Evolutionary conservation across 805 yeast species (phyloP).

Genomic region (Wickerhamiella brachini): DNA sequence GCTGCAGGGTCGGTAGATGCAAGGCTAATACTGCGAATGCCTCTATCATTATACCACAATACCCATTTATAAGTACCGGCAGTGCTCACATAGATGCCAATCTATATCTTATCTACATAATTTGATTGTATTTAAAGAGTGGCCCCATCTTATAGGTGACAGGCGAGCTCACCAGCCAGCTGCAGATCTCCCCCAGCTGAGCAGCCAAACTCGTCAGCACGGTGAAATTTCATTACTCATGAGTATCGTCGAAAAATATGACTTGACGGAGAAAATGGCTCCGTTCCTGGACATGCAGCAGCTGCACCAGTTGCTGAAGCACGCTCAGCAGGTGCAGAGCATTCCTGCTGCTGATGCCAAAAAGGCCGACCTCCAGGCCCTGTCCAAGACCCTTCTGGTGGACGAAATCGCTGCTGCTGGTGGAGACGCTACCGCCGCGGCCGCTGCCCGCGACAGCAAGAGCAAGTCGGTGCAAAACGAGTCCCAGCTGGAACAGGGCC

Average conservation of each 20-base stretch:
- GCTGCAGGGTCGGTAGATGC: too few species aligned
- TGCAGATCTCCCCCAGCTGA: too few species aligned
- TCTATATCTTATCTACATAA: too few species aligned
- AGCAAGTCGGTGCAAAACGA: neutral
- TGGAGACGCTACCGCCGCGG: conserved; percentile 23
- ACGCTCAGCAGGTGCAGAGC: conserved; percentile 27
- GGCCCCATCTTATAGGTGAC: too few species aligned
- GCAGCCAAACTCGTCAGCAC: neutral
- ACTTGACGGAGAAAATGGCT: conserved; percentile 39
- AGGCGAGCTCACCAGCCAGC: too few species aligned
- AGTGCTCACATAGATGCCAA: too few species aligned
- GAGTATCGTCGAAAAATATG: conserved; percentile 25
- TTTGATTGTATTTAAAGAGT: too few species aligned
- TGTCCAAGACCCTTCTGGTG: conserved; percentile 4
- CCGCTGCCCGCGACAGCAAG: neutral
- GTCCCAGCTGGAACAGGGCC: conserved; percentile 17
- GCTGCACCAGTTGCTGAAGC: conserved; percentile 39
- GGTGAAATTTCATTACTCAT: neutral
- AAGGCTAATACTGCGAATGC: too few species aligned
- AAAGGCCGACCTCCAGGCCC: conserved; percentile 18
- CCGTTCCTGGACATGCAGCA: conserved; percentile 52
- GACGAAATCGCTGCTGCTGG: conserved; percentile 13
- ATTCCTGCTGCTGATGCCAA: conserved; percentile 27
- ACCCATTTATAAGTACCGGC: too few species aligned
- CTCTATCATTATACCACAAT: too few species aligned